Base-by-base conservation (phyloP, 345 rosid genomes). In the Brassica juncea region DNA sequence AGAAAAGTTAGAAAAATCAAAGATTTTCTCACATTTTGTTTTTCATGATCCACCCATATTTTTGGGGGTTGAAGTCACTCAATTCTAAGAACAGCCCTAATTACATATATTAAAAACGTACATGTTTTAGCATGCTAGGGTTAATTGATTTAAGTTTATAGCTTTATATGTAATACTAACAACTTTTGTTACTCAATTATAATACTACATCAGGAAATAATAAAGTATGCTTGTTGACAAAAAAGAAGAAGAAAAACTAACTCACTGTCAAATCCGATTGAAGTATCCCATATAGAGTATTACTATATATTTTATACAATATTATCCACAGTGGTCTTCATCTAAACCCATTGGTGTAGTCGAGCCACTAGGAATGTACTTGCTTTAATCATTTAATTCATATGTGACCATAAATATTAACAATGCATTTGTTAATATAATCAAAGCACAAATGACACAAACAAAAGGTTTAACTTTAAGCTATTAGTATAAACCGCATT, bases 321-420 rank as follows among this genome's bases (percentile, higher is more conserved):
- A 62, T 62, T 62, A 62, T 62, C 66, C 66, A 62, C 66, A 62
- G 14, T 62, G 21, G 37, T 62, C 66, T 61, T 62, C 35, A 6
- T 16, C 39, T 62, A 14, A 61, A 14, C 10, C 19, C 67, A 63
- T 63, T 31, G 67, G 67, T 62, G 30, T 58, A 66, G 47, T 76
- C 62, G 47, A 76, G 16, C 79, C 73, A 68, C 73, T 57, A 68
- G 67, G 59, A 67, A 62, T 68, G 58, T 39, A 59, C 67, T 57
- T 76, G 67, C 67, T 76, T 76, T 58, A 58, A 6, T 58, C 16
- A 11, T 67, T 60, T 11, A 57, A 21, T 39, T 42, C 31, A 62
- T 62, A 62, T 30, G 19, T 62, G 55, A 37, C 42, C 28, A 49
- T 47, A 66, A 8, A 54, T 25, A 55, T 35, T 31, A 12, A 16